phyloP scores from a whole-genome alignment of 768 basidiomycete genomes.

The Leucocoprinus sp. region DNA sequence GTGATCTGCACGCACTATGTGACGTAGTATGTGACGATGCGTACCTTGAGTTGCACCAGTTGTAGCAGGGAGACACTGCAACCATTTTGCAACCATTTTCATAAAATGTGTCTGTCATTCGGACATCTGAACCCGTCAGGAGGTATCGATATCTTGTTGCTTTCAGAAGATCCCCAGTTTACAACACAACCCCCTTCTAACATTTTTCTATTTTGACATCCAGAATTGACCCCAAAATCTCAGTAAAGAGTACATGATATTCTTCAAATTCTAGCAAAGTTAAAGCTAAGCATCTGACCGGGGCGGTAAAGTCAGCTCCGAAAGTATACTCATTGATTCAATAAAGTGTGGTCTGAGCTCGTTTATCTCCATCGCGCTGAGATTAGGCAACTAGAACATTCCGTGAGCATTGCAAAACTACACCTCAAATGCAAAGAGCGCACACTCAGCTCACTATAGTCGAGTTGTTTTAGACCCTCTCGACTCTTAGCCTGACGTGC shows the following conservation, averaged over 20 bases:
- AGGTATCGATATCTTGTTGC: too few species aligned
- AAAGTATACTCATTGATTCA: slow-evolving; percentile 69
- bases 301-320: slow-evolving; percentile 33
- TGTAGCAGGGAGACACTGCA: too few species aligned
- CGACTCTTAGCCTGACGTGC: background rate
- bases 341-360: slow-evolving; percentile 88
- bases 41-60: too few species aligned
- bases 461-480: slow-evolving; percentile 68
- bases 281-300: background rate
- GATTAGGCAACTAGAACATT: slow-evolving; percentile 59
- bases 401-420: background rate
- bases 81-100: too few species aligned
- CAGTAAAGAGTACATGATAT: too few species aligned
- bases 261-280: background rate
- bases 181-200: background rate
- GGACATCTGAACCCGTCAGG: too few species aligned
- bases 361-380: slow-evolving; percentile 89
- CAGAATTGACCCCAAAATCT: too few species aligned
- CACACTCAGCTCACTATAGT: slow-evolving; percentile 77
- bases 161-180: background rate
- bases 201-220: too few species aligned
- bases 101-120: too few species aligned
- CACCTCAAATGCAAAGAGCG: slow-evolving; percentile 16
- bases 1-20: background rate
- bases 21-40: too few species aligned